Conservation (phyloP, 1,284 basidiomycete species). For the Marasmius sp. region DNA sequence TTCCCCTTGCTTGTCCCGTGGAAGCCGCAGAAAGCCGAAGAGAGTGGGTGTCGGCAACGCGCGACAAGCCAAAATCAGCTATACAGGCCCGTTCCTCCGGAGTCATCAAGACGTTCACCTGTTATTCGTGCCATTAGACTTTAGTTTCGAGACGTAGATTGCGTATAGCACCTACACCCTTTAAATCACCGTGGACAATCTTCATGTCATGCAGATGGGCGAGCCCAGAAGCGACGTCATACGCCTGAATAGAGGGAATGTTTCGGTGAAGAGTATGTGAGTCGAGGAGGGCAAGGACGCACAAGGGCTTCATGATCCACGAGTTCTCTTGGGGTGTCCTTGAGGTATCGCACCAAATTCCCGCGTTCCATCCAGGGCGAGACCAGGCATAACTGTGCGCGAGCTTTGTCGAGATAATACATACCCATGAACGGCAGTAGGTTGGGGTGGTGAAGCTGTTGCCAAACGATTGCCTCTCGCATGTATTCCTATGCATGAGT, state of each 20-base stretch:
- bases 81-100: slow-evolving; percentile 29
- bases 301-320: slow-evolving; percentile 24
- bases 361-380: slow-evolving; percentile 34
- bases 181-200: slow-evolving; percentile 39
- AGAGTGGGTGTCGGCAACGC: slow-evolving; percentile 14
- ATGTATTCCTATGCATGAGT: not conserved
- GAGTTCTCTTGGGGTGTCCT: slow-evolving; percentile 5
- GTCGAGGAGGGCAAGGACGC: slow-evolving; percentile 1
- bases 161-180: slow-evolving; percentile 26
- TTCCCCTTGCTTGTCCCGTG: slow-evolving; percentile 11
- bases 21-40: not conserved
- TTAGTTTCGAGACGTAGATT: no score
- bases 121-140: no score
- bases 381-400: slow-evolving; percentile 8
- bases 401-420: not conserved
- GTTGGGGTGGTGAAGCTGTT: not conserved
- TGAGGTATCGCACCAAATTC: slow-evolving; percentile 28
- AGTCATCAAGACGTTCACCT: slow-evolving; percentile 18
- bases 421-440: not conserved
- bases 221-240: slow-evolving; percentile 30
- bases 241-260: slow-evolving; percentile 12
- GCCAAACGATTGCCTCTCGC: not conserved
- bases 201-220: slow-evolving; percentile 31
- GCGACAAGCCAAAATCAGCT: slow-evolving; percentile 35
- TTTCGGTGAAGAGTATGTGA: not conserved